Evolutionary conservation across 78 protist species (phyloP).

Genomic region (Chrysochromulina parva): DNA sequence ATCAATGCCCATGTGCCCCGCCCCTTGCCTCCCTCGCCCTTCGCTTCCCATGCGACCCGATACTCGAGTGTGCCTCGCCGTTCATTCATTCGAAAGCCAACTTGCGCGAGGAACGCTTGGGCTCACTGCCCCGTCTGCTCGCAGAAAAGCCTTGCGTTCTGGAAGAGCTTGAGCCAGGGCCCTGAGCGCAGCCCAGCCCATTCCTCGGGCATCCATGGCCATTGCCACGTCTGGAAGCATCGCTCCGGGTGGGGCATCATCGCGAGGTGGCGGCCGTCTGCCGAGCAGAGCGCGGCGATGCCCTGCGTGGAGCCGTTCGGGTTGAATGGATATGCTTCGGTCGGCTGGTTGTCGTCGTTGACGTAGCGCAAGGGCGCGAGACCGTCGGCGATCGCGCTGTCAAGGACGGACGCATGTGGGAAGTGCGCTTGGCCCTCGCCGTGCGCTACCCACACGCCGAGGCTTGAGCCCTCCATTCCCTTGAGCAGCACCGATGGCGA

Average conservation of each 20-base stretch:
- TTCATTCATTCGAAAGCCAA: no score
- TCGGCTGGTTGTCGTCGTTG: conserved; percentile 66
- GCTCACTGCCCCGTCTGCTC: background rate
- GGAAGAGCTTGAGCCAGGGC: conserved; percentile 47
- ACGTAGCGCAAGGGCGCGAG: conserved; percentile 81
- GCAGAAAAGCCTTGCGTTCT: conserved; percentile 22
- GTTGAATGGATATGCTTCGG: conserved; percentile 85
- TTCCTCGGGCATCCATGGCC: background rate
- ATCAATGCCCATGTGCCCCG: no score
- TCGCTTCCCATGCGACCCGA: no score
- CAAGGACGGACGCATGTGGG: background rate
- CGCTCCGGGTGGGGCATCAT: conserved; percentile 95
- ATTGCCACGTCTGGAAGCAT: conserved; percentile 54
- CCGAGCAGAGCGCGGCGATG: conserved; percentile 77
- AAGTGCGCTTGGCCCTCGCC: conserved; percentile 85
- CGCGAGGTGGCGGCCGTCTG: conserved; percentile 85
- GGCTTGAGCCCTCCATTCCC: conserved; percentile 58
- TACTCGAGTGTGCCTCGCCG: no score
- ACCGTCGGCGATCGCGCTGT: background rate
- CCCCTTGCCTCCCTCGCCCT: no score
- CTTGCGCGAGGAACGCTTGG: no score
- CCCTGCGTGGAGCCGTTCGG: conserved; percentile 90
- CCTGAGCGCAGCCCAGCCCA: background rate
- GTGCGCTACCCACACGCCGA: conserved; percentile 77
- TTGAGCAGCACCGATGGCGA: conserved; percentile 66